phyloP scores from a whole-genome alignment of 2,329 filamentous ascomycete genomes.

The Lasiodiplodia gonubiensis region DNA sequence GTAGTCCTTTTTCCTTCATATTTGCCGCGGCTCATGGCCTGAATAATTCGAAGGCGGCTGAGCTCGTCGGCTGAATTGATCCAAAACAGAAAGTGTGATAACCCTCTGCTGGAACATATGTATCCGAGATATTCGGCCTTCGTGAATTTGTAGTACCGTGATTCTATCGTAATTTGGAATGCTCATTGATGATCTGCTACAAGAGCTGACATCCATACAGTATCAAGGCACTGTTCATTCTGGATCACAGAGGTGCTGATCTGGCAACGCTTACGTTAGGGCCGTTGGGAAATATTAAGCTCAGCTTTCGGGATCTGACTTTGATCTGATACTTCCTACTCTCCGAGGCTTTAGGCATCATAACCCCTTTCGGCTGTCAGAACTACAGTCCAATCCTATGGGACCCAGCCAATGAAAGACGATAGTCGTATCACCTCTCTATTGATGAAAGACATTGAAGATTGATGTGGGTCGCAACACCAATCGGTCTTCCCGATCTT shows the following conservation, averaged over 20 bases:
- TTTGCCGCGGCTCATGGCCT: neutral
- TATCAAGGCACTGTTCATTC: no score
- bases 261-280: neutral
- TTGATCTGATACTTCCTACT: neutral
- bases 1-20: neutral
- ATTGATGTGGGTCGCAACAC: neutral
- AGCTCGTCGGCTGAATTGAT: neutral
- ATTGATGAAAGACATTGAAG: neutral
- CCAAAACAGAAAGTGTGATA: slow-evolving; percentile 6
- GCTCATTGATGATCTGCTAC: neutral
- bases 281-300: neutral
- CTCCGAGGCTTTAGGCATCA: neutral
- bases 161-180: neutral
- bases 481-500: neutral
- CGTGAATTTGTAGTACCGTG: neutral
- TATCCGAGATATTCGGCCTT: neutral
- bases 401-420: neutral
- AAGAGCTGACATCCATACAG: no score
- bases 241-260: neutral
- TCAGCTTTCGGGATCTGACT: neutral
- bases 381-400: neutral
- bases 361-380: neutral
- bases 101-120: neutral
- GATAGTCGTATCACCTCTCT: neutral
- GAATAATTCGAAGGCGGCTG: neutral